These are phyloP conservation scores for Gracilaria gracilis DNA, from an alignment of 23 red algal species.

Conservation along the genomic window DNA sequence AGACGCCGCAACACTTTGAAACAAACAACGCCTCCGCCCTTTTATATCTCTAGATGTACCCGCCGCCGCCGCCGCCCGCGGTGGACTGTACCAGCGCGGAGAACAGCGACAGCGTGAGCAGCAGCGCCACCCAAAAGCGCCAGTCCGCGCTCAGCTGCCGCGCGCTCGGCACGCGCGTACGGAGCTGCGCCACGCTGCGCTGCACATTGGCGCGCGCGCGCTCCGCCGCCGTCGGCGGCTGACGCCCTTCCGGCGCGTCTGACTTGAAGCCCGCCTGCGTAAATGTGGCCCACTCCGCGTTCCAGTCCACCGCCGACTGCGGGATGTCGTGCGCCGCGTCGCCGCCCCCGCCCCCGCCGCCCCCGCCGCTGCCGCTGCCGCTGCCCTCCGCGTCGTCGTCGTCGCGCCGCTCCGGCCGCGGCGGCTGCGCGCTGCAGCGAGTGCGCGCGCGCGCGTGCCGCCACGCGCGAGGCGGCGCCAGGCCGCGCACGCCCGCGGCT, in stretches of 20 bases:
- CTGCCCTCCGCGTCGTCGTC: not conserved
- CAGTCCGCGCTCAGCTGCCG: conserved; percentile 61
- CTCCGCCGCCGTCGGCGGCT: conserved; percentile 38
- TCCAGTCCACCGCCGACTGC: conserved; percentile 82
- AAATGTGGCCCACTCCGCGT: conserved; percentile 72
- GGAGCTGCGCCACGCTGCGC: not conserved
- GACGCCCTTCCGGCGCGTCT: conserved; percentile 43
- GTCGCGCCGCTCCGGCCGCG: not conserved
- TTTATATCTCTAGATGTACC: not conserved
- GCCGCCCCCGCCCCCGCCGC: not conserved
- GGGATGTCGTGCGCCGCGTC: conserved; percentile 57
- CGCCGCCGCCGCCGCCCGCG: not conserved
- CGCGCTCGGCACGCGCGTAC: conserved; percentile 6
- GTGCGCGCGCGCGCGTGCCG: not conserved
- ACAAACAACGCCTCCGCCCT: no score
- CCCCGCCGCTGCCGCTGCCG: not conserved
- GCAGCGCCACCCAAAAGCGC: conserved; percentile 85
- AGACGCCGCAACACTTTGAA: no score
- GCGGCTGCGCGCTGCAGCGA: not conserved
- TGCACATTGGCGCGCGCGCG: conserved; percentile 39
- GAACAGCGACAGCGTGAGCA: conserved; percentile 37
- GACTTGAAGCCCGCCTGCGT: conserved; percentile 25
- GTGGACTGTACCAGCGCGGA: conserved; percentile 59
- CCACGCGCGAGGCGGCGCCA: no score
- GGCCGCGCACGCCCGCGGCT: no score